These are phyloP conservation scores for Pseudozyma flocculosa DNA, from an alignment of 1,284 basidiomycete species.

Conservation along the genomic window DNA sequence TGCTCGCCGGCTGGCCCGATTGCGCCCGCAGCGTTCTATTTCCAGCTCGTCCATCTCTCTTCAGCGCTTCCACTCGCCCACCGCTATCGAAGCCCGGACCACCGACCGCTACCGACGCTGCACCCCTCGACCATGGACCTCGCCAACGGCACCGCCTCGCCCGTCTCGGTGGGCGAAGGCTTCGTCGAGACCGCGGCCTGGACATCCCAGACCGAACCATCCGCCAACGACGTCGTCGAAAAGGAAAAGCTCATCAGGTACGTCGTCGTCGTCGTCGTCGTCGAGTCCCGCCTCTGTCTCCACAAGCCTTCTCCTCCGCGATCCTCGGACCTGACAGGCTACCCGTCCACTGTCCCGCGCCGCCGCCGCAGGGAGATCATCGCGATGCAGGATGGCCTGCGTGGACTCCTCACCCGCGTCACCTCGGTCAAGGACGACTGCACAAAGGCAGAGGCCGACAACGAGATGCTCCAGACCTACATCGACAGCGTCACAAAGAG, in stretches of 20 bases:
- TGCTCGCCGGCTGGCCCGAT: too few relatives aligned
- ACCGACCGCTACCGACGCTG: too few relatives aligned
- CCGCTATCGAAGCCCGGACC: too few relatives aligned
- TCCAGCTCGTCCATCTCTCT: too few relatives aligned
- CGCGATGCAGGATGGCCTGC: slow-evolving; percentile 47
- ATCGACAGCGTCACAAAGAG: slow-evolving; percentile 57
- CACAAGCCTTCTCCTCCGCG: too few relatives aligned
- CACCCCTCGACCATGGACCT: too few relatives aligned
- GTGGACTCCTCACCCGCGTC: slow-evolving; percentile 46
- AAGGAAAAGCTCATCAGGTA: slow-evolving; percentile 54
- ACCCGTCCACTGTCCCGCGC: too few relatives aligned
- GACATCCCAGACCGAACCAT: slow-evolving; percentile 49
- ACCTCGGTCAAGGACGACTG: slow-evolving; percentile 50
- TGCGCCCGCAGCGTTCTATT: too few relatives aligned
- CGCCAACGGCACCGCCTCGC: slow-evolving; percentile 7
- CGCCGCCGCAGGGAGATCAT: slow-evolving; percentile 38
- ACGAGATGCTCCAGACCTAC: slow-evolving; percentile 56
- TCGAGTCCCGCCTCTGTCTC: too few relatives aligned
- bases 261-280: too few relatives aligned
- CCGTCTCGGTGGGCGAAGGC: slow-evolving; percentile 22
- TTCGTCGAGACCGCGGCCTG: slow-evolving; percentile 38
- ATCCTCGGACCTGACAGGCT: too few relatives aligned
- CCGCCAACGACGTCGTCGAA: slow-evolving; percentile 55
- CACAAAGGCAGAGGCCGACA: slow-evolving; percentile 53
- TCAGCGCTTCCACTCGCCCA: too few relatives aligned